Base-by-base conservation (phyloP, 371 early-diverging fungal genomes). In the Apophysomyces elegans region DNA sequence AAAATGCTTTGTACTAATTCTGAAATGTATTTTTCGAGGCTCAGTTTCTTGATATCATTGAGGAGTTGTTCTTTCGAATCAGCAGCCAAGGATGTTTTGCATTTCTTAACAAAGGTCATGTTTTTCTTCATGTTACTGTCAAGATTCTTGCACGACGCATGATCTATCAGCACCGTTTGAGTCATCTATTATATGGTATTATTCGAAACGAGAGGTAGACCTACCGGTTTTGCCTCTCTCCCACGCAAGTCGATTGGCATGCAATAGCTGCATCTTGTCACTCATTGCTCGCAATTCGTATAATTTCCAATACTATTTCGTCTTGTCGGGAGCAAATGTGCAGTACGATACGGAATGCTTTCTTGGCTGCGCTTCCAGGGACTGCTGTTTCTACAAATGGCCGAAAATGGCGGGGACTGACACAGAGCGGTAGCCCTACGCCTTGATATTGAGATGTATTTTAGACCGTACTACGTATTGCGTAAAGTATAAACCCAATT, bases 51-150 rank as follows among this genome's bases (percentile, higher is more conserved):
- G 39, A 97, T 85, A 71, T 98, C 99, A 56, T 93, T 91, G 41
- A 92, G 74, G 6, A 97, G 76, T 62, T 90, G 85, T 4, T 83
- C 73, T 0, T 81, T 70, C 37, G 86, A 86, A 61, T 96, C 96
- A 13, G 90, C 87, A 18, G 91, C 90, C 62, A 98, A 77, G 32
- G 88, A 86, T 0, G 94, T 82, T 66, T 92, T 92, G 75, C 96
- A 91, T 74, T 95, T 96, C 71, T 95, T 94, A 61, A 96, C 94
- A 72, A 99, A 97, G 6, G 92, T 88, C 4, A 95, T 94, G 78
- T 97, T 97, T 83, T 97, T 97, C 73, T 97, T 99, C 62, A 99
- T 91, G 76, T 94, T 96, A 65, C 96, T 93, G 72, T 99, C 99
- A 16, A 98, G 89, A 60, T 87, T 91, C 58, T 79, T 79, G 43